Evolutionary conservation across 192 early-diverging fungal species (phyloP), one percentile per base, ranked within the genome.

Genomic region (Backusella sp.): DNA sequence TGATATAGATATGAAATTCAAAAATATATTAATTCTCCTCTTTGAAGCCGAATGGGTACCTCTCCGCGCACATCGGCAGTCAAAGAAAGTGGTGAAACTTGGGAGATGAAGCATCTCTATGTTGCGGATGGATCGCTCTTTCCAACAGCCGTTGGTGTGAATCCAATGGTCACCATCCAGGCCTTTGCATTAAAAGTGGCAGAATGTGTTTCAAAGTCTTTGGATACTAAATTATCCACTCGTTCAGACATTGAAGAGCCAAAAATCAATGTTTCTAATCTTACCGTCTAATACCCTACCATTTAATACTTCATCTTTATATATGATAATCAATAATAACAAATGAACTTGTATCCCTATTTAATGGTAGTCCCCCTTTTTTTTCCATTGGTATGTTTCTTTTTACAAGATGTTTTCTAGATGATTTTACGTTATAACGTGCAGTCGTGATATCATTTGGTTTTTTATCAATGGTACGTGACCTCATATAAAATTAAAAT

Each of bases 91-190:
- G 93, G 92, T 14, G 85, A 91, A 77, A 85, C 87, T 1, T 93
- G 88, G 89, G 92, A 92, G 36, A 78, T 90, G 39, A 80, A 89
- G 73, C 83, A 85, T 28, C 81, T 93, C 30, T 93, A 90, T 74
- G 90, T 94, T 2, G 87, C 89, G 7, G 92, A 93, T 76, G 87
- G 90, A 6, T 88, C 84, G 9, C 28, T 90, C 53, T 91, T 93
- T 74, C 92, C 92, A 11, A 89, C 90, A 1, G 85, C 91, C 0
- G 82, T 80, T 71, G 93, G 93, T 77, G 91, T 94, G 62, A 90
- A 91, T 76, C 87, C 89, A n/a, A 90, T 90, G 87, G 78, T 86
- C 8, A 81, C 76, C 19, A 74, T 68, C 34, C 68, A 82, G 42
- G 69, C 78, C 6, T 37, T 76, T n/a, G 84, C 81, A 7, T 67